These are phyloP conservation scores for Bryum argenteum DNA, from an alignment of 225 moss, liverwort and hornwort genomes.

Conservation along the genomic window DNA sequence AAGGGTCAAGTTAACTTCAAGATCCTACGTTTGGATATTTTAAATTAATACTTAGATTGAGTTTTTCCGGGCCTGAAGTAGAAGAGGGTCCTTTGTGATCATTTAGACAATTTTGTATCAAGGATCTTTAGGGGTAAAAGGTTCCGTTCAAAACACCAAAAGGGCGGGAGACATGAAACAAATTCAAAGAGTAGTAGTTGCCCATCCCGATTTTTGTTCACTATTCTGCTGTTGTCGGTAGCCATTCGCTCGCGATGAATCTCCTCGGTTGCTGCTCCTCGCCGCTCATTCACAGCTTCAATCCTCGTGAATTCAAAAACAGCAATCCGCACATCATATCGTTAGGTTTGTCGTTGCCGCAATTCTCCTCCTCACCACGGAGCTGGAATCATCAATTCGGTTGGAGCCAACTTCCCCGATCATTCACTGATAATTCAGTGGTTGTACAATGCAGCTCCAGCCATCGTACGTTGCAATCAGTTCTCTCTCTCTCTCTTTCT, in stretches of 20 bases:
- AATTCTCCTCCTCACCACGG: not conserved
- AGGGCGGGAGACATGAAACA: no score
- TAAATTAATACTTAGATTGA: no score
- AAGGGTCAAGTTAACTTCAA: no score
- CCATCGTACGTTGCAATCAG: constrained; percentile 12
- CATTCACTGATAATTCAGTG: not conserved
- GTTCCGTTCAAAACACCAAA: no score
- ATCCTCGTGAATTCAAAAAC: not conserved
- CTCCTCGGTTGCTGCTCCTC: not conserved
- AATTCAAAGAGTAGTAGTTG: no score
- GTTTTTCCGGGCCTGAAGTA: no score
- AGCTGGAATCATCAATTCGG: not conserved
- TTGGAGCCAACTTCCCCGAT: not conserved
- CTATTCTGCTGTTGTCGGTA: not conserved
- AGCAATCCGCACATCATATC: not conserved
- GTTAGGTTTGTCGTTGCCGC: not conserved
- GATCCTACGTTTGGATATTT: no score
- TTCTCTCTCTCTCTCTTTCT: not conserved
- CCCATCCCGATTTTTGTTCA: not conserved
- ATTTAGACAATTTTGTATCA: no score
- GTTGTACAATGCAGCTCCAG: constrained; percentile 1
- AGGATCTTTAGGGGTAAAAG: no score
- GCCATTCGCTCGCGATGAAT: not conserved
- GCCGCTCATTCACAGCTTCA: not conserved
- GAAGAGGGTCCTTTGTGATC: no score